These are phyloP conservation scores for Pterocarpus macrocarpus DNA, from an alignment of 306 rosid genomes.

Conservation along the genomic window DNA sequence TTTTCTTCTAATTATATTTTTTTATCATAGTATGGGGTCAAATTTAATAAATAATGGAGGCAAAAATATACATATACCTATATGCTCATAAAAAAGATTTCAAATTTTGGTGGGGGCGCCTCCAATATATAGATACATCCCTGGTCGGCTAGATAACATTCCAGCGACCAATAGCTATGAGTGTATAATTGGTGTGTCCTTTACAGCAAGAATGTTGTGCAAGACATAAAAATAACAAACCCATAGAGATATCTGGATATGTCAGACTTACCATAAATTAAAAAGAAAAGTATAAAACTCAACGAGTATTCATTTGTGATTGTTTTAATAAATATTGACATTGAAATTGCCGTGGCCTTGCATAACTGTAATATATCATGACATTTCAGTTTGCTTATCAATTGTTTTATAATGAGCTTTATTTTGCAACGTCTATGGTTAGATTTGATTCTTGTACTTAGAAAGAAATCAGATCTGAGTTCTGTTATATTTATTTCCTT, in stretches of 20 bases:
- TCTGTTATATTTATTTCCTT: background rate
- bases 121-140: no score
- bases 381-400: conserved; percentile 15
- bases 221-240: background rate
- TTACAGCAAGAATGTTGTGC: background rate
- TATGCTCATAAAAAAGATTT: no score
- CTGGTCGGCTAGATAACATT: background rate
- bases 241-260: background rate
- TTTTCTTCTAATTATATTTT: no score
- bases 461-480: conserved; percentile 8
- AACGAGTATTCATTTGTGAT: conserved; percentile 1
- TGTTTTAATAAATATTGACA: conserved; percentile 12
- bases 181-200: conserved; percentile 3
- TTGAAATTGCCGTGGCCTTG: conserved; percentile 1
- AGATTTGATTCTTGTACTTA: background rate
- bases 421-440: conserved; percentile 10
- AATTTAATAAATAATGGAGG: no score
- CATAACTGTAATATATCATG: conserved; percentile 17
- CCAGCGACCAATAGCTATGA: conserved; percentile 4
- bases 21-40: no score
- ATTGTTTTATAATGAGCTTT: conserved; percentile 23
- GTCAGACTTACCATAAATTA: background rate
- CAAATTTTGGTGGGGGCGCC: no score
- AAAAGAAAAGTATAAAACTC: background rate
- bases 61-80: no score